phyloP scores from a whole-genome alignment of 768 basidiomycete species.

The Leucocoprinus sp. region DNA sequence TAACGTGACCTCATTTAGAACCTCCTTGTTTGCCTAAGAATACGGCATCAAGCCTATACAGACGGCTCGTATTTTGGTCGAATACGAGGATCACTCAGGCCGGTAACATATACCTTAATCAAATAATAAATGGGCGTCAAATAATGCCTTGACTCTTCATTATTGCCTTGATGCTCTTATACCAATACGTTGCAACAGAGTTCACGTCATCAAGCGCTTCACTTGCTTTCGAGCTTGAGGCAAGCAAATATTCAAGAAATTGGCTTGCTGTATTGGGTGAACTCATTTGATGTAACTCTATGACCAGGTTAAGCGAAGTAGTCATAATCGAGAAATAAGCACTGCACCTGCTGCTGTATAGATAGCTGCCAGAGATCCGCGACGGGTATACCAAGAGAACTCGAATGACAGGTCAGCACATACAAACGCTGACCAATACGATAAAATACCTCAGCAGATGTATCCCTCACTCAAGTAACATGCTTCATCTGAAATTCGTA shows the following conservation, averaged over 20 bases:
- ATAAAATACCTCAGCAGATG: slow-evolving; percentile 46
- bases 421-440: not conserved
- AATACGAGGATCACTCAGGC: too few species aligned
- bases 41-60: too few species aligned
- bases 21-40: too few species aligned
- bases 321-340: not conserved
- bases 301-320: not conserved
- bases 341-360: slow-evolving; percentile 61
- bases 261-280: slow-evolving; percentile 59
- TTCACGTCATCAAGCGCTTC: slow-evolving; percentile 42
- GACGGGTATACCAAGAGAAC: slow-evolving; percentile 67
- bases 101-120: not conserved
- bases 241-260: slow-evolving; percentile 62
- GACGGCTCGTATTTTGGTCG: too few species aligned
- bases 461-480: slow-evolving; percentile 50
- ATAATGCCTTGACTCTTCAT: slow-evolving; percentile 57
- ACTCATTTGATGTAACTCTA: slow-evolving; percentile 76
- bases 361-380: slow-evolving; percentile 56
- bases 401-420: slow-evolving; percentile 20
- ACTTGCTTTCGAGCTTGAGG: slow-evolving; percentile 36
- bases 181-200: slow-evolving; percentile 51
- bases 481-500: slow-evolving; percentile 59
- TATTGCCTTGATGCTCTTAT: slow-evolving; percentile 67
- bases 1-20: too few species aligned
- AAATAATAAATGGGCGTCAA: slow-evolving; percentile 12